Base-by-base conservation (phyloP, 1,284 basidiomycete species). In the Pseudozyma tsukubaensis region DNA sequence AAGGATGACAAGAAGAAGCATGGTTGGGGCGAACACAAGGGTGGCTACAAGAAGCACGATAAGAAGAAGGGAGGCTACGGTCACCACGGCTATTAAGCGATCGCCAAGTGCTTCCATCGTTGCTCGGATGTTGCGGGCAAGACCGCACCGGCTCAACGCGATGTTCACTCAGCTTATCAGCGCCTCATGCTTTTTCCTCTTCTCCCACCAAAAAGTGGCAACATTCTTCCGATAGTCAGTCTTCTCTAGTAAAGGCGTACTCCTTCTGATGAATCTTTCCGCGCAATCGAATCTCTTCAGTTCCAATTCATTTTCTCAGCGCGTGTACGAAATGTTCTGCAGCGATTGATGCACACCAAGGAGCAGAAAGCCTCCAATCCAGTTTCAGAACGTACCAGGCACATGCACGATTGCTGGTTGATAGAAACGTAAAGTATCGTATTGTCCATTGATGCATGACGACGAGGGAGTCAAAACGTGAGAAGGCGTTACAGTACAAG, bases 371-470 rank as follows among this genome's bases (percentile, higher is more conserved):
- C 24, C 24, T 47, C 24, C 24, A 9, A 50, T 35, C 2, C 13
- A 35, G 16, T 35, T 50, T 29, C 24, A 29, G 24, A 29, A 29
- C 24, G 24, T 32, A 32, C n/a, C 10, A 18, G 13, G 12, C 37
- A 29, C 50, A 51, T 2, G 19, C 32, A 18, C 34, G 10, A 34
- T 5, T n/a, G 29, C 34, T 24, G 24, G 1, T 10, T 11, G 12
- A 14, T 10, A 16, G 42, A 45, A 12, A 32, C 39, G n/a, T 35
- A 16, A 43, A 24, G 24, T 29, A 29, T 48, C 34, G 21, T 5
- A 65, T 34, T 45, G 63, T 65, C 51, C 63, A 43, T 53, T 58
- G 47, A 54, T 50, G 51, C 56, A 45, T 55, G 14, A 50, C 34
- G 51, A 50, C 42, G 49, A 37, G 13, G 10, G 35, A 51, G n/a